These are phyloP conservation scores for Henckelia pumila DNA, from an alignment of 257 asterid genomes.

Conservation along the genomic window DNA sequence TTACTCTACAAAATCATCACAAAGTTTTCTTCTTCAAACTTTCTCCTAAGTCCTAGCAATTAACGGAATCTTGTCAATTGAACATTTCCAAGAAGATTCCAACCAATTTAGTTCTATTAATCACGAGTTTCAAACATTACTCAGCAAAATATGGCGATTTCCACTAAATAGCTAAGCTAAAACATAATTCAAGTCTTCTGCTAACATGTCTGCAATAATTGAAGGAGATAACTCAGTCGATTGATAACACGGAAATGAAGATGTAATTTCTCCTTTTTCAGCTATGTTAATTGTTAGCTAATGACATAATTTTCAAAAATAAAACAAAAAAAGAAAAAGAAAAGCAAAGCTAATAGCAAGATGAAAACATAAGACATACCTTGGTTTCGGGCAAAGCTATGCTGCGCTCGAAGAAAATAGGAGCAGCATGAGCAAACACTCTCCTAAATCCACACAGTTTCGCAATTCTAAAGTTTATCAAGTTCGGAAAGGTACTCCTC, in stretches of 20 bases:
- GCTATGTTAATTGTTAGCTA: no score
- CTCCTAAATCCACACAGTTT: constrained; percentile 85
- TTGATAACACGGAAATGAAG: constrained; percentile 1
- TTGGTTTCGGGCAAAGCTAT: constrained; percentile 85
- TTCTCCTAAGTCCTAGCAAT: constrained; percentile 9
- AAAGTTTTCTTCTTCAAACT: background rate
- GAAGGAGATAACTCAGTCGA: constrained; percentile 10
- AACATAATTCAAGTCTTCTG: background rate
- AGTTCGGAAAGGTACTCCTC: constrained; percentile 88
- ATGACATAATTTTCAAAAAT: no score
- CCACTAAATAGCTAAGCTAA: background rate
- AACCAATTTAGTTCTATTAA: background rate
- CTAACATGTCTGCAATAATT: constrained; percentile 15
- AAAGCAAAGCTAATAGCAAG: background rate
- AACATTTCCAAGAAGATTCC: background rate
- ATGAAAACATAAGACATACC: constrained; percentile 36
- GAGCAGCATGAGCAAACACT: constrained; percentile 88
- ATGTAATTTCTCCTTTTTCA: background rate
- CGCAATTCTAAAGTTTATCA: constrained; percentile 81
- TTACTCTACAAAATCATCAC: constrained; percentile 7
- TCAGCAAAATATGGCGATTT: constrained; percentile 3
- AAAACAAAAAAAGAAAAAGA: no score
- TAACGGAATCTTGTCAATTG: background rate
- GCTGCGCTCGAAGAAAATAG: constrained; percentile 89
- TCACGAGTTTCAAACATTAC: background rate